phyloP scores from a whole-genome alignment of 805 yeast genomes.

The Yamadazyma olivae region DNA sequence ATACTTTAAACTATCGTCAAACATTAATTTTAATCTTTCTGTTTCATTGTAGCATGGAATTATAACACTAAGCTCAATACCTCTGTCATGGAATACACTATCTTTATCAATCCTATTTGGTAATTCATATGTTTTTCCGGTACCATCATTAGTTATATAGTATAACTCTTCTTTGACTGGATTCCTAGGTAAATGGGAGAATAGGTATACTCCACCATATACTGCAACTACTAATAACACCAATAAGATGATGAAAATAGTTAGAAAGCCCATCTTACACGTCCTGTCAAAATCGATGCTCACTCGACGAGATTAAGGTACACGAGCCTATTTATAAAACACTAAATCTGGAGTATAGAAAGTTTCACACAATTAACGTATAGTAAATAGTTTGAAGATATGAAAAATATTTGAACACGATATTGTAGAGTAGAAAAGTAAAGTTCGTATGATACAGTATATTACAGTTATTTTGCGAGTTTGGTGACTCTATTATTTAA shows the following conservation, averaged over 20 bases:
- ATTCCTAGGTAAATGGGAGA: constrained; percentile 64
- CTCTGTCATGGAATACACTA: constrained; percentile 21
- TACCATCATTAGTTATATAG: constrained; percentile 48
- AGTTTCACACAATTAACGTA: too few species aligned
- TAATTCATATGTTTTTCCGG: constrained; percentile 24
- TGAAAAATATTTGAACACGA: too few species aligned
- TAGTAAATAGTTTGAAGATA: too few species aligned
- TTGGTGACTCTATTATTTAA: constrained; percentile 42
- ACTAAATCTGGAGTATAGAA: too few species aligned
- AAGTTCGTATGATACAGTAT: too few species aligned
- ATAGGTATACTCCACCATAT: constrained; percentile 40
- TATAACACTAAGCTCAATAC: constrained; percentile 66
- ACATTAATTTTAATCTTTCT: constrained; percentile 63
- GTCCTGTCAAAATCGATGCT: too few species aligned
- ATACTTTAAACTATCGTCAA: constrained; percentile 62
- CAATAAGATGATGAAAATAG: constrained; percentile 1
- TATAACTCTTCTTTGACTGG: constrained; percentile 51
- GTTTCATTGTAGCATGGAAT: constrained; percentile 95
- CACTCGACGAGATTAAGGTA: too few species aligned
- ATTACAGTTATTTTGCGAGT: constrained; percentile 30
- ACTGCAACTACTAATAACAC: constrained; percentile 12
- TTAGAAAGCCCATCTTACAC: constrained; percentile 1
- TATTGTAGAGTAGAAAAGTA: too few species aligned
- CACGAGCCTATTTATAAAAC: too few species aligned
- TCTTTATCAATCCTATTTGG: constrained; percentile 28